Conservation (phyloP, 176 grass and related monocot species). For the Chloris gayana region DNA sequence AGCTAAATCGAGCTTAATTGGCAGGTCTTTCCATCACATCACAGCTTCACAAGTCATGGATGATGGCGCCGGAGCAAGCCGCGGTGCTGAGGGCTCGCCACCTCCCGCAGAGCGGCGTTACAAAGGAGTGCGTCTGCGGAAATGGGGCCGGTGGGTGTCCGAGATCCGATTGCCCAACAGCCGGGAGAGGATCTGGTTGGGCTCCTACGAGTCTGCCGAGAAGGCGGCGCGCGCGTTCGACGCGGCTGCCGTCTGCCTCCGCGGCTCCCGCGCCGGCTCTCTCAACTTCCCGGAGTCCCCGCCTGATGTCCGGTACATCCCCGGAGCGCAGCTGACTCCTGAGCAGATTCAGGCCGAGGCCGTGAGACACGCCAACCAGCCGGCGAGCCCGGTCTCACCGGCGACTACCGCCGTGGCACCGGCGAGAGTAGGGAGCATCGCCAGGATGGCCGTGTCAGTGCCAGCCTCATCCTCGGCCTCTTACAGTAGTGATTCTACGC, state of each 20-base stretch:
- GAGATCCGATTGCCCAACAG: constrained; percentile 62
- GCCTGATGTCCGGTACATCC: constrained; percentile 27
- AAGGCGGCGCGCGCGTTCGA: constrained; percentile 55
- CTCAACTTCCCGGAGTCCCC: constrained; percentile 55
- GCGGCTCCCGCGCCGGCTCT: constrained; percentile 37
- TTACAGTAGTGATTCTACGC: not conserved
- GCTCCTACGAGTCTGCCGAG: constrained; percentile 49
- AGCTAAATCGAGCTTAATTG: not conserved
- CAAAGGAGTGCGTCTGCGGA: constrained; percentile 54
- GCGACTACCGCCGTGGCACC: not conserved
- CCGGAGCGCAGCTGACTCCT: constrained; percentile 14
- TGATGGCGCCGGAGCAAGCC: constrained; percentile 20
- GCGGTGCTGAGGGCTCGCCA: constrained; percentile 2
- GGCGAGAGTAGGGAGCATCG: not conserved
- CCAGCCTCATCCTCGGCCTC: not conserved
- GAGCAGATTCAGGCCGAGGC: constrained; percentile 43
- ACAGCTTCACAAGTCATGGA: constrained; percentile 31
- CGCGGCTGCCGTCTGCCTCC: constrained; percentile 52
- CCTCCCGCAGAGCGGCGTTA: constrained; percentile 31
- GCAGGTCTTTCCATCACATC: not conserved
- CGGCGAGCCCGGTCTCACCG: not conserved
- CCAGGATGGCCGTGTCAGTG: not conserved
- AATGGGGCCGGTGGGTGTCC: constrained; percentile 58
- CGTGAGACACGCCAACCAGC: constrained; percentile 39
- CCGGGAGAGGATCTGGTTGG: constrained; percentile 54